Evolutionary conservation across 2,329 filamentous ascomycete species (phyloP).

Genomic region (Lachnellula hyalina): DNA sequence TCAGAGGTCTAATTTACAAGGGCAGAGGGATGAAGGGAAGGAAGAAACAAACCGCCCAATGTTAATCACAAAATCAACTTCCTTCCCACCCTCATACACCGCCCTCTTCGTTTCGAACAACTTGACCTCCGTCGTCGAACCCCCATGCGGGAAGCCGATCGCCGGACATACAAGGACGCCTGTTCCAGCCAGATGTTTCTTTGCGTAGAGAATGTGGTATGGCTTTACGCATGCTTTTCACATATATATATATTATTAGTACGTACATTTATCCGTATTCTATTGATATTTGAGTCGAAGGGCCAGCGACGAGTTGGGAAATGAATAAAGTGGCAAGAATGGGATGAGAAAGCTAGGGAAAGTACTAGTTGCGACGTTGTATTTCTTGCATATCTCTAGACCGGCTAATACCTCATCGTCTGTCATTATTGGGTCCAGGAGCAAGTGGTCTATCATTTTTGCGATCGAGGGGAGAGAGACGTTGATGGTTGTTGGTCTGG

Average conservation of each 20-base stretch:
- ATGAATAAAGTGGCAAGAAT: background rate
- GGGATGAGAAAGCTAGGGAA: background rate
- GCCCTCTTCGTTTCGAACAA: constrained; percentile 47
- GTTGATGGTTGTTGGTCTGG: constrained; percentile 27
- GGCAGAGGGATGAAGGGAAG: background rate
- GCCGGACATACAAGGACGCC: constrained; percentile 51
- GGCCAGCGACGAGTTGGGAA: background rate
- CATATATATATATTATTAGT: background rate
- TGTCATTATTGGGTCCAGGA: constrained; percentile 57
- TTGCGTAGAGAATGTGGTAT: constrained; percentile 46
- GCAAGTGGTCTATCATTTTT: constrained; percentile 55
- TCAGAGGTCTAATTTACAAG: no score
- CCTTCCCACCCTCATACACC: constrained; percentile 41
- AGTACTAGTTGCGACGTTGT: constrained; percentile 42
- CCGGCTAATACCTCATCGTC: constrained; percentile 47
- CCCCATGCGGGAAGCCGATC: constrained; percentile 57
- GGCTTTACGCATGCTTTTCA: constrained; percentile 50
- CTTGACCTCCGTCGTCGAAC: constrained; percentile 49
- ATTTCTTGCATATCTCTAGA: constrained; percentile 41
- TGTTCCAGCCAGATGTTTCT: constrained; percentile 41
- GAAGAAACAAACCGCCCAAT: constrained; percentile 41
- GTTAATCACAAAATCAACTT: constrained; percentile 59
- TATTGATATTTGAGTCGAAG: background rate
- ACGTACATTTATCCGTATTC: no score
- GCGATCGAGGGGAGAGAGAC: constrained; percentile 44